Evolutionary conservation across 805 yeast genomes (phyloP), one percentile per base, ranked within the genome.

Genomic region (Candida morakotiae): DNA sequence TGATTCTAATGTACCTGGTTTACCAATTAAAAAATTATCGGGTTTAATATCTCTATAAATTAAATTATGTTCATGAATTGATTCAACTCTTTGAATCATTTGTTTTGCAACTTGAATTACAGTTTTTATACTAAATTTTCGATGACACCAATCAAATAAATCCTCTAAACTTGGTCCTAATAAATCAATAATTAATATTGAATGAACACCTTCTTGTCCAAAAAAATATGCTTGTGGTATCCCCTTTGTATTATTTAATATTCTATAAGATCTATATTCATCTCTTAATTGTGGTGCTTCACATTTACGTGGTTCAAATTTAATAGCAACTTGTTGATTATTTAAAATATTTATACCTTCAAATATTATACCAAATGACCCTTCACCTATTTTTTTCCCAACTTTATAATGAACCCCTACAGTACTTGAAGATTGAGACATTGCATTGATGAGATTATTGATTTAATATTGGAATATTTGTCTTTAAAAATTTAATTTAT

Each of bases 281-380:
- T 93, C 98, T 52, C 96, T 77, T 40, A 93, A 72, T 61, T 93
- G 98, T 6, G 98, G 98, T 7, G 98, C 96, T 53, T 93, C 98
- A 26, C 94, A 81, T 58, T 89, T 93, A 52, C 98, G 75, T 15
- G 97, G 98, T 64, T 93, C 96, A 52, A 93, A 93, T 64, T 93
- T 93, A 60, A 93, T 91, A 28, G 98, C 98, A 31, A 93, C 98
- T 35, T 86, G 94, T 44, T 82, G 83, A 47, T 89, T 89, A 67
- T 88, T 91, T 51, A 93, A 79, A 56, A 93, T 73, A 59, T 93
- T 91, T 29, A 87, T 77, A 45, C 98, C 98, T 67, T 93, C 98
- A 58, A 93, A 93, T 42, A 93, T 83, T 37, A 93, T 95, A 39
- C 98, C 98, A 61, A 93, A 93, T 3, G 98, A 91, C 30, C 98